Conservation (phyloP, 306 rosid genomes). For the Elaeagnus macrophylla region DNA sequence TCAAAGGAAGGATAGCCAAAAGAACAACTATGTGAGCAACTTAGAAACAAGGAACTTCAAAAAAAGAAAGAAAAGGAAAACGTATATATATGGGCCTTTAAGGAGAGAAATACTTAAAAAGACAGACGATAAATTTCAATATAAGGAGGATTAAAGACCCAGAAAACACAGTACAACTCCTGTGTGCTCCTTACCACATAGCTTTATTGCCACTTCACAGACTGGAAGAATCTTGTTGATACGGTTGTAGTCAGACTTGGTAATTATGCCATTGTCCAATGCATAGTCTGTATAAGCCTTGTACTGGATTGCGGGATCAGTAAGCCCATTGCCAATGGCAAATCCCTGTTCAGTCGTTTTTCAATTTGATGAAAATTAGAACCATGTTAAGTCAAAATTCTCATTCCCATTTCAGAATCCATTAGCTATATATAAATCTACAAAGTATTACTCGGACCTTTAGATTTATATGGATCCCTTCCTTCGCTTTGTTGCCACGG, state of each 20-base stretch:
- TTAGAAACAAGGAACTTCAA: too few relatives aligned
- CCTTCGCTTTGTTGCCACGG: constrained; percentile 84
- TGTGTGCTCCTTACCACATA: constrained; percentile 55
- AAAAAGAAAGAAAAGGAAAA: too few relatives aligned
- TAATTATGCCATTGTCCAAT: constrained; percentile 68
- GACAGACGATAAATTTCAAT: background rate
- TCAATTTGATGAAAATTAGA: constrained; percentile 10
- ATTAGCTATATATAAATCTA: constrained; percentile 1
- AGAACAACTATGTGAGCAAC: too few relatives aligned
- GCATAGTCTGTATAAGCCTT: constrained; percentile 89
- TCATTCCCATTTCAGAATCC: background rate
- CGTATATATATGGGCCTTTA: too few relatives aligned
- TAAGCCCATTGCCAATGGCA: constrained; percentile 96
- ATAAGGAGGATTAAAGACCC: background rate
- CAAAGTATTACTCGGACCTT: constrained; percentile 42
- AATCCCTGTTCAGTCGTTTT: constrained; percentile 66
- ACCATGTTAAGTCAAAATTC: too few relatives aligned
- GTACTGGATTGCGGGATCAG: constrained; percentile 91
- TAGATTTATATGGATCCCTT: constrained; percentile 86
- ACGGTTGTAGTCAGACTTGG: constrained; percentile 45
- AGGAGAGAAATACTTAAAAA: background rate
- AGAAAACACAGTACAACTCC: constrained; percentile 7
- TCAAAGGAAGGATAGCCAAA: too few relatives aligned
- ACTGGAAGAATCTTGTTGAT: constrained; percentile 67
- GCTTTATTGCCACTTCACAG: constrained; percentile 74